phyloP scores from a whole-genome alignment of 148 eudicot genomes.

The Pharnaceum exiguum region DNA sequence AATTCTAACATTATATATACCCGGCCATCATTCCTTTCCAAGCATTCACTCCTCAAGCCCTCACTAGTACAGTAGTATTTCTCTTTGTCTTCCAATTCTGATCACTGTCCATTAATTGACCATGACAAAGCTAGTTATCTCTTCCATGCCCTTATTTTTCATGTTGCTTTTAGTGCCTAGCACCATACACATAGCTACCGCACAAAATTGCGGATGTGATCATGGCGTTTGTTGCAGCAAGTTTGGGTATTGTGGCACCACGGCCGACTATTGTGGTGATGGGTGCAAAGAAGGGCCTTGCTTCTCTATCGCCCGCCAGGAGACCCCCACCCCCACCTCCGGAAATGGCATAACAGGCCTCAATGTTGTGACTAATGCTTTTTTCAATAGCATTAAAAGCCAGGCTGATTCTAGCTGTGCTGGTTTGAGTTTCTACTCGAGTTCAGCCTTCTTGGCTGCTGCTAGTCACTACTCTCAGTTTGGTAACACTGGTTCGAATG shows the following conservation, averaged over 20 bases:
- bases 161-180: too few relatives aligned
- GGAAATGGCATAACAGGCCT: constrained; percentile 23
- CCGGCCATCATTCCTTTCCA: too few relatives aligned
- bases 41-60: too few relatives aligned
- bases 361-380: constrained; percentile 32
- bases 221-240: constrained; percentile 38
- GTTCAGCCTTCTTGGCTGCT: constrained; percentile 40
- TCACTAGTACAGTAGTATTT: too few relatives aligned
- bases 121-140: too few relatives aligned
- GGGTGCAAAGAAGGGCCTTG: constrained; percentile 52
- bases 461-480: constrained; percentile 28
- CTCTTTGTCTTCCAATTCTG: too few relatives aligned
- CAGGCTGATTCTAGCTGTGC: constrained; percentile 38
- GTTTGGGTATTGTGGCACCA: constrained; percentile 45
- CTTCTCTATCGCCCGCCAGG: too few relatives aligned
- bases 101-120: too few relatives aligned
- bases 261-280: constrained; percentile 40
- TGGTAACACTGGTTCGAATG: constrained; percentile 38
- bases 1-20: too few relatives aligned
- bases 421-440: constrained; percentile 43
- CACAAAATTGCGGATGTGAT: constrained; percentile 47
- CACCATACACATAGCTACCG: neutral
- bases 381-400: constrained; percentile 38
- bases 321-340: neutral
- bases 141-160: too few relatives aligned